Evolutionary conservation across 441 rosid genomes (phyloP).

Genomic region (Pelargonium citronellum): DNA sequence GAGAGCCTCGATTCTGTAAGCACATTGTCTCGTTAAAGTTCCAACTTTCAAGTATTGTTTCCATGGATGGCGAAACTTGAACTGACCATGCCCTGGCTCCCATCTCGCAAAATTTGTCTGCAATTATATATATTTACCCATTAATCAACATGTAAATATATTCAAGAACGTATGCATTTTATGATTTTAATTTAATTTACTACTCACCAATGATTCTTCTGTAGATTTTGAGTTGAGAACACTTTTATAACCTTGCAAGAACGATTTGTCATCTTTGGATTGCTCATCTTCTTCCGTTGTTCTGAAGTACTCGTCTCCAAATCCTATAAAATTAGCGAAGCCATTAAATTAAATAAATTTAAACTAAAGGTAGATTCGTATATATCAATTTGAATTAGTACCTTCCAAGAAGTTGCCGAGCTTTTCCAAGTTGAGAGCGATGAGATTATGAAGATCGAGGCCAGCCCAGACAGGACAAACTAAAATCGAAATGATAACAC

Average conservation of each 20-base stretch:
- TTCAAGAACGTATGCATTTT: too few species aligned
- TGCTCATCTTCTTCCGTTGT: constrained; percentile 23
- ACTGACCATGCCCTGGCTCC: constrained; percentile 73
- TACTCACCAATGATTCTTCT: constrained; percentile 62
- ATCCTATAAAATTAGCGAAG: constrained; percentile 36
- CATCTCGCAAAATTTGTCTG: constrained; percentile 71
- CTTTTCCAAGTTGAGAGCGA: constrained; percentile 47
- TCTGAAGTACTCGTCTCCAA: constrained; percentile 51
- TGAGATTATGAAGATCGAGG: constrained; percentile 59
- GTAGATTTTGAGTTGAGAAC: constrained; percentile 50
- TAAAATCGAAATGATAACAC: constrained; percentile 42
- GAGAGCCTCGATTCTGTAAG: constrained; percentile 41
- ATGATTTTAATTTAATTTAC: too few species aligned
- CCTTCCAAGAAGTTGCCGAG: constrained; percentile 64
- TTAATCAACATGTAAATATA: too few species aligned
- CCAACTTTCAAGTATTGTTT: constrained; percentile 49
- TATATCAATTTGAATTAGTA: constrained; percentile 14
- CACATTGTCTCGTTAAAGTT: constrained; percentile 37
- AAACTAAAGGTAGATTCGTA: neutral
- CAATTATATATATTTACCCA: neutral
- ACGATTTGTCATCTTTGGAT: constrained; percentile 26
- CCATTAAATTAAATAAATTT: neutral
- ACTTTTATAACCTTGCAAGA: constrained; percentile 41
- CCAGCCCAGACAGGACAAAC: constrained; percentile 94
- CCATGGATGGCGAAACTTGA: constrained; percentile 70